Evolutionary conservation across 1,139 yeast species (phyloP).

Genomic region (Suhomyces yuchorum): DNA sequence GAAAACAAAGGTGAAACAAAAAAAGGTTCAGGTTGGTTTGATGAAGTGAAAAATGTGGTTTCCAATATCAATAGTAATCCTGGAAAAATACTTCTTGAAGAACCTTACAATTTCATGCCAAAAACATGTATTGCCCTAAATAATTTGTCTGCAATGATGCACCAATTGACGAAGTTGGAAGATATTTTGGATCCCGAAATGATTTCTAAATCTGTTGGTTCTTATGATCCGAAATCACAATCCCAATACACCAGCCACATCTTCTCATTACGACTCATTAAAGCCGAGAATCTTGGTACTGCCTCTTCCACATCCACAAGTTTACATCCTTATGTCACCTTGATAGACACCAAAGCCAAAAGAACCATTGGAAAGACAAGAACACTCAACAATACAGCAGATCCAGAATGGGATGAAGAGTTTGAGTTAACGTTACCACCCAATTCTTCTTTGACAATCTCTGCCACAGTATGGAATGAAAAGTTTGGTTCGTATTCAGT

Average conservation of each 20-base stretch:
- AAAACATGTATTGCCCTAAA: constrained; percentile 77
- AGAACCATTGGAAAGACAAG: constrained; percentile 73
- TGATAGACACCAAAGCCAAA: constrained; percentile 61
- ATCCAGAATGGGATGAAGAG: constrained; percentile 90
- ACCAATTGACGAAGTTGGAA: constrained; percentile 62
- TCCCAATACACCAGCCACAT: constrained; percentile 51
- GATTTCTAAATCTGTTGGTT: constrained; percentile 50
- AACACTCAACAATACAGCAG: constrained; percentile 57
- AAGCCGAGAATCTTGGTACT: constrained; percentile 70
- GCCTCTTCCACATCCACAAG: constrained; percentile 39
- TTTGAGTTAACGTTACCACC: constrained; percentile 61
- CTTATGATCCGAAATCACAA: constrained; percentile 33
- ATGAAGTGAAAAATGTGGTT: constrained; percentile 51
- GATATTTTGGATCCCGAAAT: constrained; percentile 61
- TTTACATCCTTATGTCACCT: constrained; percentile 67
- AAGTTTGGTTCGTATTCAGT: constrained; percentile 60
- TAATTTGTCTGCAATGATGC: constrained; percentile 64
- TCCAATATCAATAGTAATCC: constrained; percentile 45
- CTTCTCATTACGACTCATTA: constrained; percentile 64
- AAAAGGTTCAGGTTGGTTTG: constrained; percentile 40
- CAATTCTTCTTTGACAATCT: constrained; percentile 44
- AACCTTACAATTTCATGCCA: constrained; percentile 62
- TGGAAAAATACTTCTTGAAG: constrained; percentile 39
- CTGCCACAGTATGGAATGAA: constrained; percentile 77
- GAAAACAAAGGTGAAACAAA: constrained; percentile 27